Base-by-base conservation (phyloP, 352 stramenopile species). In the Nothophytophthora sp. region DNA sequence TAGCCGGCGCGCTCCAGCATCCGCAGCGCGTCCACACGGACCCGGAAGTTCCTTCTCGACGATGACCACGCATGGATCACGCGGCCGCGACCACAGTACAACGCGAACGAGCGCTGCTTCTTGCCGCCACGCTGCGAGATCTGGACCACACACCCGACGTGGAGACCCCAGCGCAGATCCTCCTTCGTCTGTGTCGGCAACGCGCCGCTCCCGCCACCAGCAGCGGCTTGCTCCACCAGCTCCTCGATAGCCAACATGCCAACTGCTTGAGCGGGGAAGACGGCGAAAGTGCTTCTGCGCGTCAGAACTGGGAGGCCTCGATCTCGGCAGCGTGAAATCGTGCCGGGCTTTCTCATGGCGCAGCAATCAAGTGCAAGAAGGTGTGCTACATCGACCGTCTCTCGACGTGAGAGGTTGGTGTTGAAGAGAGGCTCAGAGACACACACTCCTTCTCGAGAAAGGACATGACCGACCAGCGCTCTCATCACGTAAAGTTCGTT, bases 31-130 rank as follows among this genome's bases (percentile, higher is more conserved):
- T 81, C 70, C 12, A 77, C 37, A 18, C 70, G 70, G 51, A 81
- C 57, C 23, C 70, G 55, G 20, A 66, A 77, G 32, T 54, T 59
- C 24, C 39, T 54, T 23, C 70, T 63, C 39, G 58, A 50, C 43
- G 37, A 60, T 27, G 63, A 65, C 70, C 70, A 81, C 29, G 56
- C 55, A 24, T 81, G 67, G 25, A 81, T 77, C 30, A 75, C 60
- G 15, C 48, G 70, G 18, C 56, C 67, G 36, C 50, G 55, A 10
- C 70, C 67, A 20, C n/a, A 72, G 45, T 75, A 81, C 2, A 81
- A 28, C 2, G 63, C 59, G 37, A 61, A 77, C 18, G 56, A 54
- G 34, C 25, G 34, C 38, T 59, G n/a, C n/a, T n/a, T 42, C 20
- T 44, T 30, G 11, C 22, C 43, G 25, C 15, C 13, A 0, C 36